Evolutionary conservation across 371 early-diverging fungal genomes (phyloP), one percentile per base, ranked within the genome.

Genomic region (Mortierella sp.): DNA sequence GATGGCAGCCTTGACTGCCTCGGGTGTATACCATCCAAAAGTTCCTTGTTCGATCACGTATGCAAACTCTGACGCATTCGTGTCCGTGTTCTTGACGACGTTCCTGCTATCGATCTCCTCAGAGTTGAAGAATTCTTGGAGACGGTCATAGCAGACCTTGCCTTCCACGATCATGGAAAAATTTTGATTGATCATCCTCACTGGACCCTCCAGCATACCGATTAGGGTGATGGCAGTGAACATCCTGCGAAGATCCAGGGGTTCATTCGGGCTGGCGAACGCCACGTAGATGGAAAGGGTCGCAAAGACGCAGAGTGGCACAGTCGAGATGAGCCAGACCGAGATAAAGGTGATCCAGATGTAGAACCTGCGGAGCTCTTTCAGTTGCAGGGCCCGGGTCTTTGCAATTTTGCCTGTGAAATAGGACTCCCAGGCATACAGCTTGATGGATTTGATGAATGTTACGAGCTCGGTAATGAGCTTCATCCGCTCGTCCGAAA

Each of bases 401-500:
- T 80, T 79, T 24, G 78, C 67, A 15, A 92, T 69, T 48, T 64
- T 65, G 17, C 70, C 44, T 42, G 66, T 31, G 60, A 87, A 85
- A 39, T 79, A 79, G 4, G 53, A 43, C 58, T 87, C 88, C 87
- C 87, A 89, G 4, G 80, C 85, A 46, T 82, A 86, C 41, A 85
- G 69, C 65, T 85, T 84, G 62, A 83, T 73, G 60, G 73, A 54
- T 32, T 68, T 66, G 54, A 82, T 69, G 12, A 49, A 67, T 2
- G 24, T 50, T 24, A 82, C 55, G 24, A 80, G 50, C 50, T 82
- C 80, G 19, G 57, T 52, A n/a, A 80, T 76, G 19, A 79, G 34
- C 19, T 82, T 79, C 52, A 82, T 80, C 1, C 83, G 67, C 28
- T 51, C 42, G 51, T 81, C 79, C 0, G 72, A 62, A 11, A 31